phyloP scores from a whole-genome alignment of 2,329 filamentous ascomycete species.

The Apiospora saccharicola region DNA sequence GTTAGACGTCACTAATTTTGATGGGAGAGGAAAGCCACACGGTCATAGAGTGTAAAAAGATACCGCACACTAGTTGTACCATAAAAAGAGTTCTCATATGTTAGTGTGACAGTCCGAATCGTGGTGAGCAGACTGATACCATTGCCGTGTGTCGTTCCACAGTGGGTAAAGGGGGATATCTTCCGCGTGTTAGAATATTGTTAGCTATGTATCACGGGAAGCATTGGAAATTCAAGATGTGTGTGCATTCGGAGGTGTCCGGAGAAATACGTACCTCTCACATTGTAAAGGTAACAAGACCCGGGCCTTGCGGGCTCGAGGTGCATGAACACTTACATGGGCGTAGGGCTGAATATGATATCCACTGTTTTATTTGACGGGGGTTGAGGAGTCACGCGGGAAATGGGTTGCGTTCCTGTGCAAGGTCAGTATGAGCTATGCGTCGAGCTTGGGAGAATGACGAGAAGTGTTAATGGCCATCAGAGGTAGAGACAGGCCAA shows the following conservation, averaged over 20 bases:
- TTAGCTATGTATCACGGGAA: not conserved
- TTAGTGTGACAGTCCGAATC: constrained; percentile 26
- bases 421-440: not conserved
- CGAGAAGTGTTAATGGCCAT: not conserved
- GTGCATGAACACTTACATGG: not conserved
- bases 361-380: not conserved
- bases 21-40: constrained; percentile 45
- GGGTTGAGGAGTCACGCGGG: not conserved
- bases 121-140: not conserved
- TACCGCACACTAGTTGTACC: constrained; percentile 62
- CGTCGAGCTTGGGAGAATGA: not conserved
- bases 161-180: not conserved
- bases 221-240: not conserved
- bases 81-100: constrained; percentile 54
- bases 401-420: not conserved
- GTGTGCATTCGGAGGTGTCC: not conserved
- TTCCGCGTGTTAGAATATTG: not conserved
- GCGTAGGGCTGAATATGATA: not conserved
- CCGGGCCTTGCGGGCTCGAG: not conserved
- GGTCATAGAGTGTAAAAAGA: constrained; percentile 65
- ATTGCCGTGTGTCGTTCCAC: not conserved
- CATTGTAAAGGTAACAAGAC: not conserved
- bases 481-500: not conserved
- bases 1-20: constrained; percentile 30
- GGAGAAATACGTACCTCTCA: not conserved